phyloP scores from a whole-genome alignment of 2,329 filamentous ascomycete species.

The Neofusicoccum kwambonambiense region DNA sequence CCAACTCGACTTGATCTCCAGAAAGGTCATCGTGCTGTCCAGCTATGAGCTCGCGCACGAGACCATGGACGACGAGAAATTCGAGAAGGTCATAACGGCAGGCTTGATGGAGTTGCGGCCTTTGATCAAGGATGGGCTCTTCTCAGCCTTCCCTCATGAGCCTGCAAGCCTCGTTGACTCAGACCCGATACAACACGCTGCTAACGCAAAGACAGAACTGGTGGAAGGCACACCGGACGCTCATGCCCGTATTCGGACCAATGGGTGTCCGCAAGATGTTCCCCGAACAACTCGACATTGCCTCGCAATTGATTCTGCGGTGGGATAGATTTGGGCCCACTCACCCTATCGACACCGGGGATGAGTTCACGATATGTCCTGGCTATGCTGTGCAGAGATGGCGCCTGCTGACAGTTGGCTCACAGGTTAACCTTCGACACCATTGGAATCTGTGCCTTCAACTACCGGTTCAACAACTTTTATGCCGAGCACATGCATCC shows the following conservation, averaged over 20 bases:
- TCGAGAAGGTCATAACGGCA: conserved; percentile 20
- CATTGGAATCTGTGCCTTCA: conserved; percentile 69
- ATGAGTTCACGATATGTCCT: conserved; percentile 60
- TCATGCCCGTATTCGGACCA: conserved; percentile 50
- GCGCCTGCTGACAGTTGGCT: neutral
- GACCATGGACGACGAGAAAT: conserved; percentile 19
- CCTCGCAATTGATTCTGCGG: conserved; percentile 34
- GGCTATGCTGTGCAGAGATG: neutral
- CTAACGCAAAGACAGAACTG: conserved; percentile 20
- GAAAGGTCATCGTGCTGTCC: conserved; percentile 50
- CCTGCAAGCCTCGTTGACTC: neutral
- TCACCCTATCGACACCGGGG: conserved; percentile 57
- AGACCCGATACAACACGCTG: neutral
- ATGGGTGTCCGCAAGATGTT: conserved; percentile 38
- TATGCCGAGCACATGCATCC: conserved; percentile 69
- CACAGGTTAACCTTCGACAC: conserved; percentile 68
- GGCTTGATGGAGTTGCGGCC: conserved; percentile 19
- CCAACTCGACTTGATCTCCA: conserved; percentile 53
- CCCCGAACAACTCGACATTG: conserved; percentile 32
- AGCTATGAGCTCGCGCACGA: conserved; percentile 22
- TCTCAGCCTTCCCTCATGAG: conserved; percentile 22
- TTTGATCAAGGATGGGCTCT: conserved; percentile 21
- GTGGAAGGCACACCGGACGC: conserved; percentile 39
- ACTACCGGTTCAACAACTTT: conserved; percentile 72
- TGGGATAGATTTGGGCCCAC: conserved; percentile 51